These are phyloP conservation scores for Gastrodia elata DNA, from an alignment of 106 monocot genomes.

Conservation along the genomic window DNA sequence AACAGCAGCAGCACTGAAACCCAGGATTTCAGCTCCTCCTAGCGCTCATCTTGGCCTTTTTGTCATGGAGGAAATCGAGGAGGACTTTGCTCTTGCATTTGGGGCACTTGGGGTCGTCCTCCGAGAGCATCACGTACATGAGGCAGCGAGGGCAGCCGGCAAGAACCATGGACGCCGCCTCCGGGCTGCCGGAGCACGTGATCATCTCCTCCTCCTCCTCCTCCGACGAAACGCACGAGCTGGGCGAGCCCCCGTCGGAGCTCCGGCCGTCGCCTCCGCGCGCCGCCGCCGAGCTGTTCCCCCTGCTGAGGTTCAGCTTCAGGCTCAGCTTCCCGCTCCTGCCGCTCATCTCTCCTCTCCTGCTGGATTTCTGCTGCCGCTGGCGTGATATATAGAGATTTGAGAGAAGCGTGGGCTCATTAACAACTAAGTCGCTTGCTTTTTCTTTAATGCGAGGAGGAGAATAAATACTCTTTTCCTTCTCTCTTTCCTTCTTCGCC, in stretches of 20 bases:
- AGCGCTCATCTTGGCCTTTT: not conserved
- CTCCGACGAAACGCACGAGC: constrained; percentile 81
- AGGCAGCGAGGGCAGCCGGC: constrained; percentile 80
- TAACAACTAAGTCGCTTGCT: no score
- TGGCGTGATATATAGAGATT: no score
- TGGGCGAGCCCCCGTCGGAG: constrained; percentile 27
- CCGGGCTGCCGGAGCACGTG: constrained; percentile 60
- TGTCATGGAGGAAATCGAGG: constrained; percentile 58
- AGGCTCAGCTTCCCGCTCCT: not conserved
- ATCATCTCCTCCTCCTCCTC: constrained; percentile 29
- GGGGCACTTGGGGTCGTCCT: constrained; percentile 79
- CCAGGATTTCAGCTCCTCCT: no score
- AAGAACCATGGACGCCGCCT: constrained; percentile 76
- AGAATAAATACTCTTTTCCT: no score
- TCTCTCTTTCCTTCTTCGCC: no score
- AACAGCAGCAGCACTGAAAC: not conserved
- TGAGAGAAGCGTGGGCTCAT: no score
- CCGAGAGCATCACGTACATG: constrained; percentile 93
- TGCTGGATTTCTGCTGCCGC: no score
- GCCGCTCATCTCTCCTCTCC: constrained; percentile 5
- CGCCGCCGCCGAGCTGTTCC: constrained; percentile 11
- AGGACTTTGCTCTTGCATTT: constrained; percentile 83
- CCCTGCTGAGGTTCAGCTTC: not conserved
- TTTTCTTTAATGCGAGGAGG: no score
- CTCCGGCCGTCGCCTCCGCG: constrained; percentile 17